Base-by-base conservation (phyloP, 2,329 filamentous ascomycete genomes). In the Drechslerella dactyloides region DNA sequence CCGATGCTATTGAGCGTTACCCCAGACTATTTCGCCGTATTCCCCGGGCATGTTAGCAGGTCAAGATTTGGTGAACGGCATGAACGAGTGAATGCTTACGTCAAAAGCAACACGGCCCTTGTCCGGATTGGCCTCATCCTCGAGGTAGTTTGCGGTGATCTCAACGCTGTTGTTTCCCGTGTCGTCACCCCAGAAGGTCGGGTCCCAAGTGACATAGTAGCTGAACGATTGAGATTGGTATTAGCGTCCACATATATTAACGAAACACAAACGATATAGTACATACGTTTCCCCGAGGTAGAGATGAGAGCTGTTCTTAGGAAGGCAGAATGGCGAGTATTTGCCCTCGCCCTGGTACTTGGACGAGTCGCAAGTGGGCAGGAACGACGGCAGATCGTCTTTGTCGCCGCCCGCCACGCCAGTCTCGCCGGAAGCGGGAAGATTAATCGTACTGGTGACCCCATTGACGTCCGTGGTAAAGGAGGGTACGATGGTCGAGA, bases 181-280 rank as follows among this genome's bases (percentile, higher is more conserved):
- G 30, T 61, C 56, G 11, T 65, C 60, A n/a, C 60, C 68, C 68
- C 68, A 72, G 27, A 52, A 72, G 33, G 62, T 59, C 33, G 68
- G 68, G 61, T 72, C 56, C 68, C 68, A 72, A 24, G 68, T 72
- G 15, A 72, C 55, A 57, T 72, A 72, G 57, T 72, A 72, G 4
- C 68, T 72, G 30, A 13, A 62, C 37, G 5, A 21, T 27, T n/a
- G 10, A 53, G 21, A 33, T 60, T 40, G 53, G 21, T 33, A 40
- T 52, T 13, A 17, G 37, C 15, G 33, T 61, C 33, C 7, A 46
- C 13, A 15, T 24, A 35, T 19, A 19, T 51, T 37, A n/a, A n/a
- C n/a, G n/a, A n/a, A 10, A 44, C 37, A 24, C 40, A 46, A 57
- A 24, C 24, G 50, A 23, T 50, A n/a, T 19, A 27, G 44, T 30